These are phyloP conservation scores for Boletellus dicymbophilus DNA, from an alignment of 1,284 basidiomycete species.

Conservation along the genomic window DNA sequence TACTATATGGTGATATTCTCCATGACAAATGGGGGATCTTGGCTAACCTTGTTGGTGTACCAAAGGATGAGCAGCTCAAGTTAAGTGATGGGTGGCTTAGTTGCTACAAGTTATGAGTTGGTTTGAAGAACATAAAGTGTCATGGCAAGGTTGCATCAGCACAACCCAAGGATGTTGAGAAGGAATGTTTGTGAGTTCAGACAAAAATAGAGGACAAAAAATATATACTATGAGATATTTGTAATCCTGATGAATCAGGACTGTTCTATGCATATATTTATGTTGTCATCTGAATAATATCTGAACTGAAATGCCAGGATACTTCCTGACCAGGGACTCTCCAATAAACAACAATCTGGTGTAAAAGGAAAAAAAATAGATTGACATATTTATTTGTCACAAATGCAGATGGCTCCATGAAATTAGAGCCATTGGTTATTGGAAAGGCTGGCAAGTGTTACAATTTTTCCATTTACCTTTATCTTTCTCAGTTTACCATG, in stretches of 20 bases:
- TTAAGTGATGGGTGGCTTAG: background rate
- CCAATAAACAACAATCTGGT: background rate
- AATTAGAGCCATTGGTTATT: constrained; percentile 23
- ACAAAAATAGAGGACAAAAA: background rate
- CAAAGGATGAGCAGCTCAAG: background rate
- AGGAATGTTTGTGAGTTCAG: background rate
- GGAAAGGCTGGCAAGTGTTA: too few relatives aligned
- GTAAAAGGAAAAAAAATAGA: background rate
- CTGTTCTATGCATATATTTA: too few relatives aligned
- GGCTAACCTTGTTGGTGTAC: constrained; percentile 4
- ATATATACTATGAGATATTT: constrained; percentile 1
- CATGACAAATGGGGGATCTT: constrained; percentile 4
- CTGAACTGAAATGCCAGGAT: too few relatives aligned
- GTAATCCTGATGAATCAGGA: background rate
- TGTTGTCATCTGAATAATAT: too few relatives aligned
- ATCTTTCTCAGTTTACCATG: too few relatives aligned
- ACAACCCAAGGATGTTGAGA: background rate
- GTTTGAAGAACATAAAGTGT: background rate
- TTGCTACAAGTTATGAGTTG: background rate
- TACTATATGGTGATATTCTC: background rate
- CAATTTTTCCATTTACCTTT: background rate
- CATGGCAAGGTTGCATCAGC: constrained; percentile 5
- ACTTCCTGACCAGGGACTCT: too few relatives aligned
- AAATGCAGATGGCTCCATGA: constrained; percentile 26
- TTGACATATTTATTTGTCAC: constrained; percentile 7